phyloP scores from a whole-genome alignment of 768 basidiomycete genomes.

The Nidularia pulvinata region DNA sequence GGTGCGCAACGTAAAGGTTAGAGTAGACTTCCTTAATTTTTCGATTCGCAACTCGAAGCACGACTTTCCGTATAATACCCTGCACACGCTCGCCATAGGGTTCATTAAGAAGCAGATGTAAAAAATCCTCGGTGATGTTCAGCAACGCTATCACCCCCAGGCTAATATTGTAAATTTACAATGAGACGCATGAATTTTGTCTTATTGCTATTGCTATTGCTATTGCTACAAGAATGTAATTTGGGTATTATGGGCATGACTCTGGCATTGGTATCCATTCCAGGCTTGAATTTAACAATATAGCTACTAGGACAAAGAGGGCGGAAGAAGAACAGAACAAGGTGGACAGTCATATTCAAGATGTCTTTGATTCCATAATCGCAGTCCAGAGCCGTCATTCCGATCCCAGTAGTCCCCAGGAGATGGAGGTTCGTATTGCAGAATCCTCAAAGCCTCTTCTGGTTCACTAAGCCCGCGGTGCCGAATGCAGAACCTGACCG shows the following conservation, averaged over 20 bases:
- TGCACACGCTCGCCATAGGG: conserved; percentile 77
- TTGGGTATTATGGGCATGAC: too few relatives aligned
- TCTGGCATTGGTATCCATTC: too few relatives aligned
- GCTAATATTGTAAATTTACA: too few relatives aligned
- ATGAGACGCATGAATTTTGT: too few relatives aligned
- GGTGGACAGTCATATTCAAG: neutral
- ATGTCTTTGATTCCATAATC: neutral
- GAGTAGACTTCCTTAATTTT: conserved; percentile 88
- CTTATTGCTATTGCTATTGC: too few relatives aligned
- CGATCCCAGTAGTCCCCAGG: neutral
- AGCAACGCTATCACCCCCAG: too few relatives aligned
- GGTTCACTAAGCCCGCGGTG: conserved; percentile 1
- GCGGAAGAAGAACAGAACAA: neutral
- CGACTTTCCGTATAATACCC: conserved; percentile 83
- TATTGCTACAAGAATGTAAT: too few relatives aligned
- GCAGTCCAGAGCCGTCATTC: too few relatives aligned
- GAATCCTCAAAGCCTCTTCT: conserved; percentile 4
- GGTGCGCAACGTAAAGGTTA: conserved; percentile 71
- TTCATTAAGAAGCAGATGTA: conserved; percentile 78
- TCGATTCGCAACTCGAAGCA: conserved; percentile 92
- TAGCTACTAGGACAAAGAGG: neutral
- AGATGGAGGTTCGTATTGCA: neutral
- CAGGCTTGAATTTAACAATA: too few relatives aligned
- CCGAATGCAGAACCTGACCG: neutral
- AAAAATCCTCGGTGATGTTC: conserved; percentile 54